Percentiles rank a stretch among this genome's conserved stretches.
Evolutionary conservation across 371 early-diverging fungal genomes (phyloP).

Genomic region (Fennellomyces sp.): DNA sequence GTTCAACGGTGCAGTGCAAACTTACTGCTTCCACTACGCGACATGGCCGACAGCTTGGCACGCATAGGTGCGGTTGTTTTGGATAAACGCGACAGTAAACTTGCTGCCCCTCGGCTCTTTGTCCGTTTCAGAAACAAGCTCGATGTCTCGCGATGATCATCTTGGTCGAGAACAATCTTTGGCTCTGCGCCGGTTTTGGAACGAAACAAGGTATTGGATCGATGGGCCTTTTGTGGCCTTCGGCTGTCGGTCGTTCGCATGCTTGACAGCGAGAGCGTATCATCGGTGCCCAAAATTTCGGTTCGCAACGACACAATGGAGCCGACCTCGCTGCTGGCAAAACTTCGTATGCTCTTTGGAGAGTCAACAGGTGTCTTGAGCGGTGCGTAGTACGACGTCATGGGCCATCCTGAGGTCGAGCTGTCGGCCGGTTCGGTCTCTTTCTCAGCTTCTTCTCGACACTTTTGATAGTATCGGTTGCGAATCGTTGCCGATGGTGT

Average conservation of each 20-base stretch:
- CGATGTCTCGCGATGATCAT: constrained; percentile 5
- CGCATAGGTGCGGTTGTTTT: constrained; percentile 53
- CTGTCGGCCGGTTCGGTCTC: neutral
- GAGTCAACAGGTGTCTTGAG: constrained; percentile 19
- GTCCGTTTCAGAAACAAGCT: constrained; percentile 12
- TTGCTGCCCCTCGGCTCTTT: constrained; percentile 20
- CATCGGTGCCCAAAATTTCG: constrained; percentile 19
- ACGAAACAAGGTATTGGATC: constrained; percentile 22
- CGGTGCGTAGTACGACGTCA: constrained; percentile 25
- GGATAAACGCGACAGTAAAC: constrained; percentile 39
- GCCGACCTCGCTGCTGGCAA: constrained; percentile 19
- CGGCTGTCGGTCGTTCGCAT: constrained; percentile 21
- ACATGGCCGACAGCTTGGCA: constrained; percentile 45
- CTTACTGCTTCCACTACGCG: constrained; percentile 32
- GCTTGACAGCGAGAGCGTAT: constrained; percentile 14
- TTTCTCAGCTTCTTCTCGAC: constrained; percentile 14
- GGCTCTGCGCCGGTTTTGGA: constrained; percentile 29
- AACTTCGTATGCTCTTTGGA: constrained; percentile 22
- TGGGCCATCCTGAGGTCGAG: constrained; percentile 24
- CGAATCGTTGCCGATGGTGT: constrained; percentile 47
- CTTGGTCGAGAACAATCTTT: constrained; percentile 35
- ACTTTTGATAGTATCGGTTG: constrained; percentile 39
- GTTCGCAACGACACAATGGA: constrained; percentile 31
- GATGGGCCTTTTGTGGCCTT: constrained; percentile 8
- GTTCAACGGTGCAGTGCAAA: neutral